phyloP scores from a whole-genome alignment of 75 land plant genomes.

The Adiantum capillusveneris region DNA sequence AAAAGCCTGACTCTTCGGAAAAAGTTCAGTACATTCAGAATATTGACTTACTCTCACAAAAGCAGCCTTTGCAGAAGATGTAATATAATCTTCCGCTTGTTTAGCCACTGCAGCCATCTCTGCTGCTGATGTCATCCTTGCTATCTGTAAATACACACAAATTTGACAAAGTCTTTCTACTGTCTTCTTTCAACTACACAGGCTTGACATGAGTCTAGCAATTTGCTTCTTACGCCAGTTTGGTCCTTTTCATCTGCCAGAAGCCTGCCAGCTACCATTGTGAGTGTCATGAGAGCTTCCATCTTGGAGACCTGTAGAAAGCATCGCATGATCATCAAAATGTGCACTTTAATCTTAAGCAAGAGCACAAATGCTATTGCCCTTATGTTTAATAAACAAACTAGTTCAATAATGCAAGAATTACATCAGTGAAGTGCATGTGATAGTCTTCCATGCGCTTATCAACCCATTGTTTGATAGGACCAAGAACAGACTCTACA shows the following conservation, averaged over 20 bases:
- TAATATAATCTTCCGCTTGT: slow-evolving; percentile 75
- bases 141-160: slow-evolving; percentile 51
- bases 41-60: slow-evolving; percentile 79
- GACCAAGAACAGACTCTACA: slow-evolving; percentile 67
- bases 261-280: slow-evolving; percentile 68
- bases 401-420: no score
- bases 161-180: no score
- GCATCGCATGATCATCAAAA: no score
- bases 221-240: slow-evolving; percentile 47
- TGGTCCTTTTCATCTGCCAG: slow-evolving; percentile 73
- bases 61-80: slow-evolving; percentile 71
- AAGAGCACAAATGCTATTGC: no score
- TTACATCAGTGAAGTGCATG: slow-evolving; percentile 57
- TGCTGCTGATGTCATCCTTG: slow-evolving; percentile 35
- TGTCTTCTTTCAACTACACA: no score
- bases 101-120: slow-evolving; percentile 51
- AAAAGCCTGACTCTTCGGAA: no score
- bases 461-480: slow-evolving; percentile 82
- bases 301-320: slow-evolving; percentile 24
- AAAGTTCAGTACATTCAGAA: no score
- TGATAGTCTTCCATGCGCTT: slow-evolving; percentile 82
- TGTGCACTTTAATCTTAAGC: no score
- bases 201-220: no score
- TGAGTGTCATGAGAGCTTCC: slow-evolving; percentile 56
- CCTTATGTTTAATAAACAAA: no score